Evolutionary conservation across 2,329 filamentous ascomycete genomes (phyloP), one percentile per base, ranked within the genome.

Genomic region (Pezicula rhizophila): DNA sequence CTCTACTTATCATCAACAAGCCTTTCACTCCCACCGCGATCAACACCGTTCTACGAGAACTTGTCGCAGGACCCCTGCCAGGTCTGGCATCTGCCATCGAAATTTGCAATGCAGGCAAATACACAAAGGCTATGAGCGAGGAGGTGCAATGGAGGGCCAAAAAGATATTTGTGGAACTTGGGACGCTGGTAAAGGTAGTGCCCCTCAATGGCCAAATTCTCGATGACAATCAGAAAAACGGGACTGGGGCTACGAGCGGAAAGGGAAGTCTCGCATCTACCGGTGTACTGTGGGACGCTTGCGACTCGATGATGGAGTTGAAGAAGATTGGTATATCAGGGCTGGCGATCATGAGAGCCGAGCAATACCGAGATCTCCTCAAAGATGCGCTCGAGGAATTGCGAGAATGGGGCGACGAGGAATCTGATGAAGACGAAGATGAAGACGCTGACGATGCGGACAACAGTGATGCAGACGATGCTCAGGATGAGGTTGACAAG

Each of bases 331-430:
- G 89, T 0, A 77, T 95, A 5, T 79, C 78, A 0, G 87, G 85
- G 0, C 72, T 90, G 49, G 76, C 92, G 42, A 75, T 86, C 0
- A 74, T 77, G 56, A 90, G 85, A 62, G 85, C 85, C 2, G 80
- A 88, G 57, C 77, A 90, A 64, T 88, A 85, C 68, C 74, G 82
- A 37, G 87, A 87, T 48, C 79, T 86, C 2, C 71, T 96, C 20
- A 80, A 87, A 58, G 92, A 96, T 69, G 86, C 89, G 0, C 79
- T 95, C 57, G 80, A 87, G 53, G 92, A 96, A 69, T 67, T 96
- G 55, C 88, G 89, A 64, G 89, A 92, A 58, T 96, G 91, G 89
- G 82, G 84, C 17, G 86, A 89, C 1, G 85, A 89, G 59, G 77
- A 80, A 8, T 76, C 78, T 0, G 78, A 80, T 3, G 81, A 81